These are phyloP conservation scores for Amborella trichopoda DNA, from an alignment of 164 flowering plant genomes.

Conservation along the genomic window DNA sequence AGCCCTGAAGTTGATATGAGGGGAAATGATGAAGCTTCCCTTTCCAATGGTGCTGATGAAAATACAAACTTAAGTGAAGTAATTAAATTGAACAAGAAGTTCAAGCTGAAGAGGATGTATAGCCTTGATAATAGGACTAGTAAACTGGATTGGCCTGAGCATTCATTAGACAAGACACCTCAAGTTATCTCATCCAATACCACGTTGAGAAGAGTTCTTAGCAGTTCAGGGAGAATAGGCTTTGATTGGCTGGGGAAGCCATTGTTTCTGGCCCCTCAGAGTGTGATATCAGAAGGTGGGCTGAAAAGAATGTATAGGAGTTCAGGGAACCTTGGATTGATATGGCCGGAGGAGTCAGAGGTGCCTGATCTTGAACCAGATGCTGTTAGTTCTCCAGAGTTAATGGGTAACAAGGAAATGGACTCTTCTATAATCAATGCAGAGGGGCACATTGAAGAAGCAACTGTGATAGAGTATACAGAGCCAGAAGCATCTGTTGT, in stretches of 20 bases:
- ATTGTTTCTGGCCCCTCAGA: slow-evolving; percentile 15
- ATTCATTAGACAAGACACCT: slow-evolving; percentile 37
- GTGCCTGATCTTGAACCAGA: slow-evolving; percentile 24
- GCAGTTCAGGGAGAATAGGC: slow-evolving; percentile 61
- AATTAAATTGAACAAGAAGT: slow-evolving; percentile 13
- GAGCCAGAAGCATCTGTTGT: slow-evolving; percentile 41
- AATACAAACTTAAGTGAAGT: slow-evolving; percentile 9
- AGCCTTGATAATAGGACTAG: slow-evolving; percentile 32
- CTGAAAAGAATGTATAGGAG: slow-evolving; percentile 41
- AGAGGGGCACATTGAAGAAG: slow-evolving; percentile 11
- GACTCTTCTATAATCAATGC: slow-evolving; percentile 21
- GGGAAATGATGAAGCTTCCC: slow-evolving; percentile 12
- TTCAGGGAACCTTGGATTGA: slow-evolving; percentile 38
- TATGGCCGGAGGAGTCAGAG: slow-evolving; percentile 26
- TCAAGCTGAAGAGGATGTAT: slow-evolving; percentile 32
- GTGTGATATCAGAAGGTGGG: slow-evolving; percentile 11
- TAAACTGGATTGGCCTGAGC: slow-evolving; percentile 72
- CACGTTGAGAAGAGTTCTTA: slow-evolving; percentile 48
- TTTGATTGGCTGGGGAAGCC: slow-evolving; percentile 32
- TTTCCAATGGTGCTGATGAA: slow-evolving; percentile 11
- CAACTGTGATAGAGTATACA: not conserved
- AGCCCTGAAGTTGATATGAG: slow-evolving; percentile 20
- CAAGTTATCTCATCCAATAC: slow-evolving; percentile 28
- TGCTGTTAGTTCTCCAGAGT: slow-evolving; percentile 33
- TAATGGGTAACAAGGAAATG: slow-evolving; percentile 39